phyloP scores from a whole-genome alignment of 768 basidiomycete species.

The Tylopilus balloui region DNA sequence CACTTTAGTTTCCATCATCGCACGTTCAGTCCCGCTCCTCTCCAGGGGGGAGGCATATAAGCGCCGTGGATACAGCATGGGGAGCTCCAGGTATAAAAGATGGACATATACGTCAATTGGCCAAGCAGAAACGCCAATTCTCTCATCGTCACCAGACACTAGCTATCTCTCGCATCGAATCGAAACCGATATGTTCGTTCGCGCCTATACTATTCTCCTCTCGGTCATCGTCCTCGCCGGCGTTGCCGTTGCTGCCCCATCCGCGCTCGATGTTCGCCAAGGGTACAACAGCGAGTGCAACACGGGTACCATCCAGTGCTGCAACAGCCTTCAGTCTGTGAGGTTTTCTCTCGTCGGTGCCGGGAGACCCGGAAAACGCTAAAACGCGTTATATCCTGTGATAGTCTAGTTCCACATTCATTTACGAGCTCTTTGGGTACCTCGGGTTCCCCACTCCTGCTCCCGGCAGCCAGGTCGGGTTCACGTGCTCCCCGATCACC shows the following conservation, averaged over 20 bases:
- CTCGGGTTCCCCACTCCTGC: not conserved
- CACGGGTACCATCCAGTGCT: constrained; percentile 33
- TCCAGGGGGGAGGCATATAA: not conserved
- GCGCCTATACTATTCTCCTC: not conserved
- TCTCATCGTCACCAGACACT: not conserved
- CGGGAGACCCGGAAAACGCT: not conserved
- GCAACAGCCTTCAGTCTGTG: not conserved
- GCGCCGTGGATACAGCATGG: not conserved
- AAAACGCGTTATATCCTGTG: not conserved
- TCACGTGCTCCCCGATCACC: constrained; percentile 1
- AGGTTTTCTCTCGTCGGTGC: not conserved
- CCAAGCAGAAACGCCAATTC: not conserved
- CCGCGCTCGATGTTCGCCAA: not conserved
- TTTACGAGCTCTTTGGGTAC: not conserved
- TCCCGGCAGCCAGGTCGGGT: not conserved
- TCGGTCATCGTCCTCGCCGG: constrained; percentile 6
- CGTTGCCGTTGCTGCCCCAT: not conserved
- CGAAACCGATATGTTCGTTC: constrained; percentile 3
- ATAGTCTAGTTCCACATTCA: not conserved
- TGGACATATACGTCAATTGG: not conserved
- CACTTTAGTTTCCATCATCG: not conserved
- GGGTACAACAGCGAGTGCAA: constrained; percentile 32
- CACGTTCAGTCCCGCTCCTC: not conserved
- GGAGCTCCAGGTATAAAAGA: not conserved
- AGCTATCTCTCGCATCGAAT: not conserved